A percentile compares a stretch with the other conserved stretches of the same genome.
phyloP scores from a whole-genome alignment of 176 grass and related monocot species.

The Eleusine indica region DNA sequence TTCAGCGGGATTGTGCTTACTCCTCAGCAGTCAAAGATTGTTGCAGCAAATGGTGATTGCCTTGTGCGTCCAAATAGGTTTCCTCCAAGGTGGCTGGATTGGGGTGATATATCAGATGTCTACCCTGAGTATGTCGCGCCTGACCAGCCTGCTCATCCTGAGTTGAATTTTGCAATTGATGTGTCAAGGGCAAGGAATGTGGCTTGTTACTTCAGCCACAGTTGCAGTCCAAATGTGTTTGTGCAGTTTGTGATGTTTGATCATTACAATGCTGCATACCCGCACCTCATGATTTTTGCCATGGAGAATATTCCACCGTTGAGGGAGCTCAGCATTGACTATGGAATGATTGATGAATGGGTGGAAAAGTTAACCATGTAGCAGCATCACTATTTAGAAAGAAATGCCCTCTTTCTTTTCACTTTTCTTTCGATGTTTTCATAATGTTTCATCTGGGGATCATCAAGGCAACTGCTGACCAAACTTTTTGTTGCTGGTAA shows the following conservation, averaged over 20 bases:
- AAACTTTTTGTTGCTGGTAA: conserved; percentile 52
- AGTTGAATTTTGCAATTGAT: conserved; percentile 83
- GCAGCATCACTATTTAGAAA: conserved; percentile 40
- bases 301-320: conserved; percentile 97
- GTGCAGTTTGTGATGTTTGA: conserved; percentile 90
- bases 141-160: conserved; percentile 52
- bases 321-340: conserved; percentile 99
- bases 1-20: conserved; percentile 91
- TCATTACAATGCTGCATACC: conserved; percentile 80
- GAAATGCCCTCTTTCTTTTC: conserved; percentile 26
- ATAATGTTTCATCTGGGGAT: conserved; percentile 47
- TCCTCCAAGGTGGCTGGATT: conserved; percentile 86
- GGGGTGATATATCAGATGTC: conserved; percentile 97
- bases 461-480: conserved; percentile 32
- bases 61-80: conserved; percentile 83
- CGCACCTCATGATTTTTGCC: conserved; percentile 94
- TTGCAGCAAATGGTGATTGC: conserved; percentile 65
- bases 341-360: conserved; percentile 87
- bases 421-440: conserved; percentile 25
- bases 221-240: conserved; percentile 95
- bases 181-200: conserved; percentile 95
- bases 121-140: conserved; percentile 67
- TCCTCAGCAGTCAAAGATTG: conserved; percentile 71
- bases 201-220: conserved; percentile 98
- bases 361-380: conserved; percentile 80